Evolutionary conservation across 345 rosid genomes (phyloP).

Genomic region (Lagerstroemia speciosa): DNA sequence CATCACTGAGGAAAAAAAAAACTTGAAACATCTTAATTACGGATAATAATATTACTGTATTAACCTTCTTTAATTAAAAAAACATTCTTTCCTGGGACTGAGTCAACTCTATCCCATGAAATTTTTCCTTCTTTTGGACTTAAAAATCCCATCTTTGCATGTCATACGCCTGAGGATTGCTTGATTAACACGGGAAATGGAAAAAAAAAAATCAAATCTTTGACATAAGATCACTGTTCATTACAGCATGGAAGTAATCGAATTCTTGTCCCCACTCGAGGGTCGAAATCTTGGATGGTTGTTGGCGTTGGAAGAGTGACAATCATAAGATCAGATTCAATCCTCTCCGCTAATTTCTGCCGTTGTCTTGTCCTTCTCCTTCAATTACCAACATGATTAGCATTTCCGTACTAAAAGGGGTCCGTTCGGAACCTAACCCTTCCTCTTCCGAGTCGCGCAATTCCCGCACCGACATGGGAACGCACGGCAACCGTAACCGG

Average conservation of each 20-base stretch:
- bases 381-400: not conserved
- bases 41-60: no score
- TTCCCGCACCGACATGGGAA: not conserved
- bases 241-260: not conserved
- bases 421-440: conserved; percentile 17
- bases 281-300: conserved; percentile 17
- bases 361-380: not conserved
- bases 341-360: conserved; percentile 13
- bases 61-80: no score
- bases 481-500: conserved; percentile 18
- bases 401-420: not conserved
- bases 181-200: no score
- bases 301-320: conserved; percentile 20
- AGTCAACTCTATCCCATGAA: no score
- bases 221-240: no score
- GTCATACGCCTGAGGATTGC: conserved; percentile 13
- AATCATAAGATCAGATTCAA: not conserved
- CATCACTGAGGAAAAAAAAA: no score
- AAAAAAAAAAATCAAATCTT: no score
- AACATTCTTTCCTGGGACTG: no score
- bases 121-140: no score
- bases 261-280: not conserved
- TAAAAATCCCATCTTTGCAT: conserved; percentile 20
- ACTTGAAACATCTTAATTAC: no score
- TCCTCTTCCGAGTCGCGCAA: not conserved